Conservation (phyloP, 148 eudicot species). For the Dianthus caryophyllus region DNA sequence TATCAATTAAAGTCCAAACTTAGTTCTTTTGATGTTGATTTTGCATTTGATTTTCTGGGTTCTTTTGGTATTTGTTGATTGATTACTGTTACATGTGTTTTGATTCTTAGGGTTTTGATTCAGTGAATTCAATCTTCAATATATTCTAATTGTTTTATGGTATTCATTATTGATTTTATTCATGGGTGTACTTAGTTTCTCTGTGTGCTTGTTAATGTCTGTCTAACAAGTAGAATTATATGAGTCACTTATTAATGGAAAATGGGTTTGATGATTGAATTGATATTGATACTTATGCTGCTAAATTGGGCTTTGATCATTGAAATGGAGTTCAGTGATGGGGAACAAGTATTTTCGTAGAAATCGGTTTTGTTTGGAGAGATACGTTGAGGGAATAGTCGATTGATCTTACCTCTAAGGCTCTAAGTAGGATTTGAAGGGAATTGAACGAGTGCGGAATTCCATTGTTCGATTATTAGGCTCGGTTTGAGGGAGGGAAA, state of each 20-base stretch:
- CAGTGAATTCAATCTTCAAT: background rate
- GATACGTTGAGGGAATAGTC: background rate
- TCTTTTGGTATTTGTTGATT: background rate
- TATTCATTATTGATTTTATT: background rate
- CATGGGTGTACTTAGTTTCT: background rate
- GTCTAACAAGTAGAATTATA: background rate
- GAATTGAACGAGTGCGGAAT: too few species aligned
- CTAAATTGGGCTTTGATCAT: background rate
- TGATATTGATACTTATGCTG: background rate
- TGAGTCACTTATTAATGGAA: background rate
- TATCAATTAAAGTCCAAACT: background rate
- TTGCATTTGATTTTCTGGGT: background rate
- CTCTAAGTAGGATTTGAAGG: background rate
- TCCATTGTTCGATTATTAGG: too few species aligned
- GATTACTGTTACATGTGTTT: too few species aligned
- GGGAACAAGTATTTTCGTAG: background rate
- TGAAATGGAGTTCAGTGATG: background rate
- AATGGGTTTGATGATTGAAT: background rate
- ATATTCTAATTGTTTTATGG: background rate
- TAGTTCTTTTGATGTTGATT: background rate
- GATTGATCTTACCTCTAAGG: background rate
- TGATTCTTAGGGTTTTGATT: background rate
- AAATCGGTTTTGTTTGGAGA: background rate
- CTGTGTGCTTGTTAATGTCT: background rate
- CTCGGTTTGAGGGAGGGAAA: too few species aligned